These are phyloP conservation scores for Fusarium sarcochroum DNA, from an alignment of 2,329 filamentous ascomycete species.

Conservation along the genomic window DNA sequence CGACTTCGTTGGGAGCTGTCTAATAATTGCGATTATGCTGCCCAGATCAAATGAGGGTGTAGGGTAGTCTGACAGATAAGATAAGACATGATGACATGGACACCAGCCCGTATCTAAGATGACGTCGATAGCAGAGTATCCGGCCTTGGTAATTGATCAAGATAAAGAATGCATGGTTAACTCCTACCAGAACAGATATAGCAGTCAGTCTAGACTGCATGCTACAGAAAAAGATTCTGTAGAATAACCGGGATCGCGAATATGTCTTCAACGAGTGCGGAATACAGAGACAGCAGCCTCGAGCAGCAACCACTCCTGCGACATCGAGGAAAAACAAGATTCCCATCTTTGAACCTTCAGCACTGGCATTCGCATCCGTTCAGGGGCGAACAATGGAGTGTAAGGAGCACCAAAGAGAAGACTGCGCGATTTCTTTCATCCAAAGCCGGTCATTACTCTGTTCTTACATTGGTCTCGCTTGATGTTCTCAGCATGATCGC, in stretches of 20 bases:
- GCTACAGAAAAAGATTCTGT: too few species aligned
- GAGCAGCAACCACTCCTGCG: slow-evolving; percentile 8
- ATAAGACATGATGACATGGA: neutral
- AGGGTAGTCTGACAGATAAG: neutral
- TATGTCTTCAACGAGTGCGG: neutral
- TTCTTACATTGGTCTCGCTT: slow-evolving; percentile 8
- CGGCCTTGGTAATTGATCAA: too few species aligned
- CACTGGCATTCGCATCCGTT: slow-evolving; percentile 24
- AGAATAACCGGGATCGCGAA: too few species aligned
- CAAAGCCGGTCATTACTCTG: slow-evolving; percentile 10
- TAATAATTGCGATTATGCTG: fast-evolving
- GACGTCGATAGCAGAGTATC: neutral
- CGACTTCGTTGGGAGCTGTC: fast-evolving
- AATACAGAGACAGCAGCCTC: fast-evolving
- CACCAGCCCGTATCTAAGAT: neutral
- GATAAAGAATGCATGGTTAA: too few species aligned
- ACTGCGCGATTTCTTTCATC: slow-evolving; percentile 14
- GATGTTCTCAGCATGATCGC: slow-evolving; percentile 30
- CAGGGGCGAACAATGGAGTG: neutral
- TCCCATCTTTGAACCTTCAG: slow-evolving; percentile 12
- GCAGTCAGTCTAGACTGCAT: too few species aligned
- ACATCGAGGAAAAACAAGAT: neutral
- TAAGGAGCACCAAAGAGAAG: neutral
- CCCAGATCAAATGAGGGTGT: too few species aligned
- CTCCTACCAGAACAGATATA: too few species aligned